Evolutionary conservation across 768 basidiomycete species (phyloP), one percentile per base, ranked within the genome.

Genomic region (Amanita fuliginea): DNA sequence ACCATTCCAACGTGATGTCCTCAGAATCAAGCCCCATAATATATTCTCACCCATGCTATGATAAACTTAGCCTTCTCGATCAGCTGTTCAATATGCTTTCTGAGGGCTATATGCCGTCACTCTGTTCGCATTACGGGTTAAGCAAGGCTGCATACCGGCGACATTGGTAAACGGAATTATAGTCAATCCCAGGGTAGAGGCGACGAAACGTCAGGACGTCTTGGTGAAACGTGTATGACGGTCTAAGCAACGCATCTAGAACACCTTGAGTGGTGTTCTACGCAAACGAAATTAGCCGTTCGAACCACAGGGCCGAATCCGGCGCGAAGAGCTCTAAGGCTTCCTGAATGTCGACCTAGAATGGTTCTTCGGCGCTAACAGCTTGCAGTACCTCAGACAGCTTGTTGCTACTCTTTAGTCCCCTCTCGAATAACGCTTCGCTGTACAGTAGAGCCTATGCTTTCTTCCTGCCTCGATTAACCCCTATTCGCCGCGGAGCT

Each of bases 401-500:
- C 47, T 41, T 42, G 47, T 41, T 48, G 26, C 39, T 28, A 24
- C 39, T 26, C 6, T 26, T 16, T 26, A 13, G n/a, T 26, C 37
- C 24, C 47, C 37, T 28, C 26, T 30, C 11, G 22, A 41, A 22
- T 24, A 40, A 32, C 22, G 46, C 36, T 48, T 41, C 33, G 34
- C 46, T 14, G 1, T 39, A 19, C 18, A 3, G 24, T 18, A 24
- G 37, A 48, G n/a, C 24, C 36, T 47, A 10, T 19, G 18, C 46
- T 37, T 8, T n/a, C 47, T 48, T 40, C 46, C 34, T 37, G 24
- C 47, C 26, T 48, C 35, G 13, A 47, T 41, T 13, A 13, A 11
- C 33, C 28, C 33, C 41, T 34, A 34, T 42, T 40, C 19, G 32
- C 49, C 49, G 49, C 49, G 49, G 49, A 42, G 40, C 40, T 42